These are phyloP conservation scores for Hemileccinum rubropunctum DNA, from an alignment of 768 basidiomycete species.

Conservation along the genomic window DNA sequence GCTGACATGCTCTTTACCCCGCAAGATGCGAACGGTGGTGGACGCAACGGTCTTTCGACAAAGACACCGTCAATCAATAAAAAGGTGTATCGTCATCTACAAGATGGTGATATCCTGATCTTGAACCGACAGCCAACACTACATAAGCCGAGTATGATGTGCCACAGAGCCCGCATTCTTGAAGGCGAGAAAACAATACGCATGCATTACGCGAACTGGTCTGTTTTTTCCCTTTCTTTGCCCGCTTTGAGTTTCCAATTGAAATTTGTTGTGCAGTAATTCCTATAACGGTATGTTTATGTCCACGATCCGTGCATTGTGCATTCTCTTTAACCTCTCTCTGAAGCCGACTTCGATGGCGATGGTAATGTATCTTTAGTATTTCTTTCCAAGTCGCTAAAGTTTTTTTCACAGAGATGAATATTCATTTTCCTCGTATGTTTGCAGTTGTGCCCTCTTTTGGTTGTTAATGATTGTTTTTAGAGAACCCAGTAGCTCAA, in stretches of 20 bases:
- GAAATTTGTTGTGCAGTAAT: constrained; percentile 54
- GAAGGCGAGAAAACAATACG: constrained; percentile 98
- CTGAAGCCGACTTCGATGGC: constrained; percentile 84
- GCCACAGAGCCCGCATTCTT: constrained; percentile 87
- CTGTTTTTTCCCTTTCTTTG: constrained; percentile 25
- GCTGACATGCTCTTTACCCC: constrained; percentile 95
- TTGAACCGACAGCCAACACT: constrained; percentile 97
- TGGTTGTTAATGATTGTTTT: not conserved
- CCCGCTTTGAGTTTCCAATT: constrained; percentile 2
- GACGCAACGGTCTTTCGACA: constrained; percentile 62
- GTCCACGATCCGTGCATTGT: constrained; percentile 2
- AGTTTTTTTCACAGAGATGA: constrained; percentile 82
- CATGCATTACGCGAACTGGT: constrained; percentile 99
- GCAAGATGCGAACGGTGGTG: constrained; percentile 56
- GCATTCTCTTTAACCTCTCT: constrained; percentile 8
- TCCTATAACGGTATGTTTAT: constrained; percentile 84
- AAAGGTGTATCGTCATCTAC: constrained; percentile 94
- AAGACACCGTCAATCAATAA: constrained; percentile 84
- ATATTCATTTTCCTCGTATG: constrained; percentile 98
- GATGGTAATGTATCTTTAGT: constrained; percentile 53
- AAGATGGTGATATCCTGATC: constrained; percentile 92
- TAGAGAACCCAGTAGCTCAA: constrained; percentile 92
- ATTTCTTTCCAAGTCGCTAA: constrained; percentile 2
- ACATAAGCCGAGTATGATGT: constrained; percentile 99
- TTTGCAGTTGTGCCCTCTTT: constrained; percentile 7